A percentile compares a stretch with the other conserved stretches of the same genome.
These are phyloP conservation scores for Acanthamoeba triangularis DNA, from an alignment of 208 protist genomes.

Conservation along the genomic window DNA sequence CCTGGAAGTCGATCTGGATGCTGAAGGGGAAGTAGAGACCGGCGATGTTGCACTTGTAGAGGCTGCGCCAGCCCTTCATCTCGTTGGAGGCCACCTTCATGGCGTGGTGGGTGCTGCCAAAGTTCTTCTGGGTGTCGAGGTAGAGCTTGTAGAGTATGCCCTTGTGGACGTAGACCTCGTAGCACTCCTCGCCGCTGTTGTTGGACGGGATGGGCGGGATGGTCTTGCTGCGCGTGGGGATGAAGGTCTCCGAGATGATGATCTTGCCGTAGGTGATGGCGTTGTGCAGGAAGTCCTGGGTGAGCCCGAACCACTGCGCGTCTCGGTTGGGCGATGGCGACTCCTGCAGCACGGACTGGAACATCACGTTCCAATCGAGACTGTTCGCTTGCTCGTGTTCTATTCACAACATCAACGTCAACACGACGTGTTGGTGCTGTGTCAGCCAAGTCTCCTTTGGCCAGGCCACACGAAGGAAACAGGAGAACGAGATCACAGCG, in stretches of 20 bases:
- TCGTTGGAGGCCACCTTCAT: conserved; percentile 78
- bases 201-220: conserved; percentile 43
- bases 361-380: conserved; percentile 76
- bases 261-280: conserved; percentile 77
- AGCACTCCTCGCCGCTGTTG: conserved; percentile 70
- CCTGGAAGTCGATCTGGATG: conserved; percentile 78
- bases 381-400: conserved; percentile 73
- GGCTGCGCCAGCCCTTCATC: conserved; percentile 57
- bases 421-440: too few species aligned
- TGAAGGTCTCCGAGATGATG: conserved; percentile 78
- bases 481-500: neutral
- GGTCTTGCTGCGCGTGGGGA: conserved; percentile 68
- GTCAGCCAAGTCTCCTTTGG: neutral
- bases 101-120: conserved; percentile 69
- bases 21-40: conserved; percentile 73
- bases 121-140: conserved; percentile 76
- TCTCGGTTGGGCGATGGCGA: conserved; percentile 41
- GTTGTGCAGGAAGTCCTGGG: conserved; percentile 78
- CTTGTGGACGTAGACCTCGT: conserved; percentile 69
- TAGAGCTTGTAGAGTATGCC: conserved; percentile 76
- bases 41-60: conserved; percentile 39
- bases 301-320: conserved; percentile 59
- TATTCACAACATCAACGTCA: neutral
- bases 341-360: conserved; percentile 71
- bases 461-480: neutral